Conservation (phyloP, 2,329 filamentous ascomycete species). For the Dothideomycetes sp. region DNA sequence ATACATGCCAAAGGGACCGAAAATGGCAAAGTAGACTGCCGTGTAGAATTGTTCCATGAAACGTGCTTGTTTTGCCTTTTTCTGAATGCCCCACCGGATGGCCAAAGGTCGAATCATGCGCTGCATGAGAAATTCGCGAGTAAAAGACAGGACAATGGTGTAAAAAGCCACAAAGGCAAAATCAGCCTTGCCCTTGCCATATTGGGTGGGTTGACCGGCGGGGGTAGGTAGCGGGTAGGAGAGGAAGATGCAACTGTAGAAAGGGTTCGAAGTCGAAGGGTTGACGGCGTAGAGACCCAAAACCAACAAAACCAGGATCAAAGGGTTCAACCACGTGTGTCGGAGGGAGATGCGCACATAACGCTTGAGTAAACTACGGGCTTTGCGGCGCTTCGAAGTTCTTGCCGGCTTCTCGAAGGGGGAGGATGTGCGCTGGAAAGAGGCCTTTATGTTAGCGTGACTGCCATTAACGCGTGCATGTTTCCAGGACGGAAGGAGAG, state of each 20-base stretch:
- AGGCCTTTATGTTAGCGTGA: conserved; percentile 7
- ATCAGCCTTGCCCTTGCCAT: conserved; percentile 83
- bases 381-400: conserved; percentile 39
- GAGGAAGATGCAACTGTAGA: conserved; percentile 78
- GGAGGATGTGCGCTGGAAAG: conserved; percentile 13
- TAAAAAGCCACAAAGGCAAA: conserved; percentile 85
- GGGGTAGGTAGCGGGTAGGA: conserved; percentile 57
- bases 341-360: conserved; percentile 38
- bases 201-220: conserved; percentile 48
- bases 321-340: conserved; percentile 58
- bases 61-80: conserved; percentile 69
- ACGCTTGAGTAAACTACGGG: conserved; percentile 35
- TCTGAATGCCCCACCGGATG: conserved; percentile 57
- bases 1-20: conserved; percentile 76
- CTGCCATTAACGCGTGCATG: no score
- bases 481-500: no score
- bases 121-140: conserved; percentile 94
- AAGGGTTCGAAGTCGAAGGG: conserved; percentile 67
- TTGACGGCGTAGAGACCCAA: conserved; percentile 62
- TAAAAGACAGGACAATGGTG: conserved; percentile 81
- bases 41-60: conserved; percentile 98
- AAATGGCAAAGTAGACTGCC: conserved; percentile 75
- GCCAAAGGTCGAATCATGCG: conserved; percentile 72
- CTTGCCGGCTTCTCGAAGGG: conserved; percentile 19
- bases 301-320: conserved; percentile 57